Evolutionary conservation across 2,329 filamentous ascomycete genomes (phyloP).

Genomic region (Rhynchosporium secalis): DNA sequence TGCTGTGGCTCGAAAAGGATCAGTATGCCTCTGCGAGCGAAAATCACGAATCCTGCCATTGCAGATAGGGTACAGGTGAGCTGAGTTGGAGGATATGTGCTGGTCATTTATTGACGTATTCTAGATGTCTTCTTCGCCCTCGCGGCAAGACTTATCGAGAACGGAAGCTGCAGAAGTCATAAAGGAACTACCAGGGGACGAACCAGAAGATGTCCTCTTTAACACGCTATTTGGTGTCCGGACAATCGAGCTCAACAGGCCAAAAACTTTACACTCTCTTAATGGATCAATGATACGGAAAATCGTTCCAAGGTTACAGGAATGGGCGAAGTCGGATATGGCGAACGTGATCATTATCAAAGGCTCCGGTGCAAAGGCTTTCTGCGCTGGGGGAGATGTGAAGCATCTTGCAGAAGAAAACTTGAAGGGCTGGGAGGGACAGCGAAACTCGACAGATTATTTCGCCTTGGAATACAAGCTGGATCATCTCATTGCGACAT

Average conservation of each 20-base stretch:
- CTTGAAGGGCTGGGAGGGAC: slow-evolving; percentile 64
- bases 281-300: slow-evolving; percentile 95
- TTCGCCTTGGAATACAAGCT: slow-evolving; percentile 95
- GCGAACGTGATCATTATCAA: slow-evolving; percentile 93
- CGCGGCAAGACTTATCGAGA: slow-evolving; percentile 6
- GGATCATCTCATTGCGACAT: slow-evolving; percentile 92
- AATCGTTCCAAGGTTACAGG: slow-evolving; percentile 82
- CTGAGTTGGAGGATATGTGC: slow-evolving; percentile 6
- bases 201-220: slow-evolving; percentile 90
- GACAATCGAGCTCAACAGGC: slow-evolving; percentile 91
- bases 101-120: slow-evolving; percentile 27
- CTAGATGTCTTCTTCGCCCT: slow-evolving; percentile 44
- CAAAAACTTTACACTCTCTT: slow-evolving; percentile 86
- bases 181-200: slow-evolving; percentile 55
- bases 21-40: slow-evolving; percentile 79
- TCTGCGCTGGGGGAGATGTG: slow-evolving; percentile 95
- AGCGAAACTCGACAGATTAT: slow-evolving; percentile 76
- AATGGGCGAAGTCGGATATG: slow-evolving; percentile 94
- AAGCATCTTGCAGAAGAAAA: slow-evolving; percentile 75
- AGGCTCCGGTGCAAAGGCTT: slow-evolving; percentile 78
- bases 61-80: slow-evolving; percentile 54
- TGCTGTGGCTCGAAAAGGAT: slow-evolving; percentile 46
- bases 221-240: slow-evolving; percentile 84
- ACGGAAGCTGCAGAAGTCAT: slow-evolving; percentile 32
- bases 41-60: slow-evolving; percentile 63